These are phyloP conservation scores for Setaria viridis DNA, from an alignment of 202 grass and related monocot genomes.

Conservation along the genomic window DNA sequence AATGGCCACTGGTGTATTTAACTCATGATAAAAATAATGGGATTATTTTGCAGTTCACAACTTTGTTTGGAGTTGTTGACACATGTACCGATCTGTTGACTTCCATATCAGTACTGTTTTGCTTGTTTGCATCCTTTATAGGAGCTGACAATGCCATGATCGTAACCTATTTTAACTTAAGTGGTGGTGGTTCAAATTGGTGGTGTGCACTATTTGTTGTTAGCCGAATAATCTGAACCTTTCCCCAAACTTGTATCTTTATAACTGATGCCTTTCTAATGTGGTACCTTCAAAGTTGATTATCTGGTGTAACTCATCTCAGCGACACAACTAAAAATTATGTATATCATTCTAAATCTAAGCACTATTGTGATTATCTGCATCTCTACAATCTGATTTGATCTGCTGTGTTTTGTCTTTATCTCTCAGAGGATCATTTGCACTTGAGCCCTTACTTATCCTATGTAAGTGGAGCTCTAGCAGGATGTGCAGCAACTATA, in stretches of 20 bases:
- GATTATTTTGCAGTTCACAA: not conserved
- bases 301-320: conserved; percentile 7
- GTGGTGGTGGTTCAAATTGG: not conserved
- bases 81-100: not conserved
- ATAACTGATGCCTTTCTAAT: not conserved
- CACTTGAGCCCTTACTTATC: conserved; percentile 89
- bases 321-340: not conserved
- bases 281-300: not conserved
- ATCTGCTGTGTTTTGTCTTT: conserved; percentile 40
- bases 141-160: not conserved
- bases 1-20: no score
- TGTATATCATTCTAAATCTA: conserved; percentile 1
- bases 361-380: not conserved
- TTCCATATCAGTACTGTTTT: not conserved
- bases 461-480: conserved; percentile 93
- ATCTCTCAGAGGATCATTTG: conserved; percentile 85
- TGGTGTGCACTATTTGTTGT: not conserved
- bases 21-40: no score
- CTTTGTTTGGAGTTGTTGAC: not conserved
- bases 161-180: not conserved
- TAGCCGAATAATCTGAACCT: conserved; percentile 7
- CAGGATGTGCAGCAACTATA: conserved; percentile 86
- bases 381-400: conserved; percentile 41
- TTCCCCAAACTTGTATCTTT: not conserved
- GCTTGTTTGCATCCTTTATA: not conserved